Evolutionary conservation across 2,329 filamentous ascomycete genomes (phyloP).

Genomic region (Sclerotinia subarctica): DNA sequence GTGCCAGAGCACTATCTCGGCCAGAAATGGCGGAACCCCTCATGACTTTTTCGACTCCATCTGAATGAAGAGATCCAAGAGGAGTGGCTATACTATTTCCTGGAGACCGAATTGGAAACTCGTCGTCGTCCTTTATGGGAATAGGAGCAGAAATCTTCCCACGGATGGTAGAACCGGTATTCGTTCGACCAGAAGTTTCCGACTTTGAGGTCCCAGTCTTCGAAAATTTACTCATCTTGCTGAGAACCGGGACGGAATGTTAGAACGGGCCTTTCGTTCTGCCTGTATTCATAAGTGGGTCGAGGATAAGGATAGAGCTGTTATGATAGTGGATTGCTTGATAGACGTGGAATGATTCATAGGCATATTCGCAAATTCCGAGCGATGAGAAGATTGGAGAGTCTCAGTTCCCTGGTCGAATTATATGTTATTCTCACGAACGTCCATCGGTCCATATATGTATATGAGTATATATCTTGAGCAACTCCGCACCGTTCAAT

Average conservation of each 20-base stretch:
- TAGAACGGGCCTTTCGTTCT: background rate
- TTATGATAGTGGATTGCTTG: conserved; percentile 12
- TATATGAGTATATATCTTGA: conserved; percentile 3
- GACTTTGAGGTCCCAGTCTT: conserved; percentile 30
- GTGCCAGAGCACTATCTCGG: conserved; percentile 22
- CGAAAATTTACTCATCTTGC: conserved; percentile 35
- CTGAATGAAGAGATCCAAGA: conserved; percentile 30
- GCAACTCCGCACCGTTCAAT: conserved; percentile 8
- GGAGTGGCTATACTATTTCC: conserved; percentile 41
- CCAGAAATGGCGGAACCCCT: conserved; percentile 18
- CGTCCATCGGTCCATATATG: background rate
- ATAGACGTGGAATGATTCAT: conserved; percentile 12
- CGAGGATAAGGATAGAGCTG: conserved; percentile 24
- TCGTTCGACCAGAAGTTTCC: conserved; percentile 30
- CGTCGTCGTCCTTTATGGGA: conserved; percentile 54
- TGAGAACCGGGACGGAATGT: conserved; percentile 8
- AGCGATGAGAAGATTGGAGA: conserved; percentile 2
- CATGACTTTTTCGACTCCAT: conserved; percentile 18
- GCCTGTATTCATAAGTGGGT: conserved; percentile 23
- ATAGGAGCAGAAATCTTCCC: conserved; percentile 60
- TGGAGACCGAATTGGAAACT: conserved; percentile 51
- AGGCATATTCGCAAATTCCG: conserved; percentile 23
- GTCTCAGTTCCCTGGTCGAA: background rate
- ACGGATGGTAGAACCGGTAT: conserved; percentile 48
- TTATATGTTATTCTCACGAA: background rate